Percentiles rank a stretch among this genome's conserved stretches.
Evolutionary conservation across 371 early-diverging fungal species (phyloP).

Genomic region (Neoconidiobolus thromboides): DNA sequence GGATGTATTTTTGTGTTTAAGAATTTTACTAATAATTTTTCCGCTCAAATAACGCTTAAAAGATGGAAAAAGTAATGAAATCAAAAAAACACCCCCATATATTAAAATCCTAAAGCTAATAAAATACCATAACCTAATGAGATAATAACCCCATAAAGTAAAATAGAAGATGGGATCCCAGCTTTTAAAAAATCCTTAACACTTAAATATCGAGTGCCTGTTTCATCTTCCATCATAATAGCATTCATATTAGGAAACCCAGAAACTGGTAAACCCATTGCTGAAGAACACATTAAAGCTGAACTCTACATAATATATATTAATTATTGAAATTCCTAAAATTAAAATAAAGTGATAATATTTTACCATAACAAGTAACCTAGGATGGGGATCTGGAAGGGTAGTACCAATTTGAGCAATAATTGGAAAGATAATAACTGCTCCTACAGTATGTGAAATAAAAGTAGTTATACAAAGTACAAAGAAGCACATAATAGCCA

Average conservation of each 20-base stretch:
- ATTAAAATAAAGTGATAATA: conserved; percentile 2
- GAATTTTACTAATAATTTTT: too few relatives aligned
- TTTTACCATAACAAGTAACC: conserved; percentile 78
- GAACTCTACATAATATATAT: conserved; percentile 18
- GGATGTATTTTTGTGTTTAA: too few relatives aligned
- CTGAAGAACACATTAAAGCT: conserved; percentile 64
- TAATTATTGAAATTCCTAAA: conserved; percentile 15
- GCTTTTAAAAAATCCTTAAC: conserved; percentile 69
- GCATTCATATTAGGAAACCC: conserved; percentile 96
- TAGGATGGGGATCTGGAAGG: conserved; percentile 61
- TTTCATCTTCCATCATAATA: conserved; percentile 74
- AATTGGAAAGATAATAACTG: conserved; percentile 63
- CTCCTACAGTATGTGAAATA: conserved; percentile 88
- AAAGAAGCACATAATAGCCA: conserved; percentile 41
- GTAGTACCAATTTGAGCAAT: conserved; percentile 51
- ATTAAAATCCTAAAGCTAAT: conserved; percentile 28
- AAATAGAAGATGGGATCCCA: conserved; percentile 57
- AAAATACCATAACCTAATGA: conserved; percentile 58
- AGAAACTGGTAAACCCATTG: conserved; percentile 87
- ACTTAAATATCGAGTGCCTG: conserved; percentile 68
- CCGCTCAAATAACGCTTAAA: too few relatives aligned
- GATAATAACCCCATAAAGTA: conserved; percentile 47
- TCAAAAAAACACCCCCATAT: too few relatives aligned
- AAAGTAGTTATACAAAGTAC: conserved; percentile 64
- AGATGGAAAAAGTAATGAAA: too few relatives aligned